Evolutionary conservation across 2,329 filamentous ascomycete genomes (phyloP), one percentile per base, ranked within the genome.

Genomic region (Aspergillus hiratsukae): DNA sequence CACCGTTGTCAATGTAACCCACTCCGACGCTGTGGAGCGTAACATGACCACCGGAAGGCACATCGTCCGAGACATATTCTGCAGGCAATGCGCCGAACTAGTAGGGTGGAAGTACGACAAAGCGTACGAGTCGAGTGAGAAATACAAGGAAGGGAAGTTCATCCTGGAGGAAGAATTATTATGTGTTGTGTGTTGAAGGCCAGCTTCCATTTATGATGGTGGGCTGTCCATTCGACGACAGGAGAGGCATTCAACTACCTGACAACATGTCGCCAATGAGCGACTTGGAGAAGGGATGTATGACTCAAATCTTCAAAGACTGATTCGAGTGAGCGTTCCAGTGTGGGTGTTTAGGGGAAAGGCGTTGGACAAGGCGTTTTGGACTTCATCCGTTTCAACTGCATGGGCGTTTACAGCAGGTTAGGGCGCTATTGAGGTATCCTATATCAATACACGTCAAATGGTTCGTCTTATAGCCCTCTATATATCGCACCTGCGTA

Each of bases 101-200:
- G 94, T 99, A 53, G 94, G 94, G 37, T 99, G 94, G 94, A 97
- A 96, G 75, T 99, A 99, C 73, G 94, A 99, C 76, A 96, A 95
- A 78, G 94, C 94, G 1, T 97, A 89, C 73, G 94, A 99, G 78
- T 76, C 80, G 35, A 87, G 83, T 62, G 93, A 99, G 82, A 96
- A 96, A 78, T 99, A 99, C 78, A 99, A 99, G 80, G 94, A 99
- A 81, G 92, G 91, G 55, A 99, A 97, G 78, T 97, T 89, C 73
- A 99, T 99, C 58, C 81, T 99, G 56, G 93, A 97, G 79, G 90
- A 89, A 31, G 92, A 96, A 78, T 77, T 97, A 61, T 81, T 97
- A 41, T 93, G 89, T 75, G 87, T 86, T 64, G 91, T 97, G 58
- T 83, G 79, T 66, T 86, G 73, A 60, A 53, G 21, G 14, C 11